Percentiles rank a stretch among this genome's conserved stretches.
phyloP scores from a whole-genome alignment of 2,329 filamentous ascomycete species.

The Colletotrichum higginsianum region DNA sequence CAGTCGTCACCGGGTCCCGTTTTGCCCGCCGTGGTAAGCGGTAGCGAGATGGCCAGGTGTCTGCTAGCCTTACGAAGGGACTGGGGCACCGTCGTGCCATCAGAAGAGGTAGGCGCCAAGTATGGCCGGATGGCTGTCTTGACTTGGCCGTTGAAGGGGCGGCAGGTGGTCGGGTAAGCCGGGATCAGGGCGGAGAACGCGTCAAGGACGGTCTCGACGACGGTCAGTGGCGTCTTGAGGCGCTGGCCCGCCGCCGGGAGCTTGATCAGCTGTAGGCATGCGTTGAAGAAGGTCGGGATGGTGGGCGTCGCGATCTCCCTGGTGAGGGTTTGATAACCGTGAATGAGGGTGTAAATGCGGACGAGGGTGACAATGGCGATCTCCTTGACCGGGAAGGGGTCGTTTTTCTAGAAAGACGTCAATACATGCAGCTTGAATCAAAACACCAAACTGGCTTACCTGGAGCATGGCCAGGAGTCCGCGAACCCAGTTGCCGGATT shows the following conservation, averaged over 20 bases:
- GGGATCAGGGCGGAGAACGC: slow-evolving; percentile 81
- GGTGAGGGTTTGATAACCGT: slow-evolving; percentile 85
- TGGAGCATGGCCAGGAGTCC: slow-evolving; percentile 82
- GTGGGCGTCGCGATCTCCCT: slow-evolving; percentile 91
- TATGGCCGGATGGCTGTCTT: slow-evolving; percentile 71
- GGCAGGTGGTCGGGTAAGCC: slow-evolving; percentile 87
- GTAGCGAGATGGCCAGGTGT: slow-evolving; percentile 78
- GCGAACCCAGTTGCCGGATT: slow-evolving; percentile 81
- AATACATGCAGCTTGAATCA: slow-evolving; percentile 41
- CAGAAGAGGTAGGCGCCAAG: slow-evolving; percentile 75
- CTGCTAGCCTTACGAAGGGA: slow-evolving; percentile 72
- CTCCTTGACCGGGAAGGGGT: slow-evolving; percentile 81
- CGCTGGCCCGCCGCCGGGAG: slow-evolving; percentile 56
- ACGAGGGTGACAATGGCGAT: slow-evolving; percentile 83
- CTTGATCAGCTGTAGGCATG: slow-evolving; percentile 78
- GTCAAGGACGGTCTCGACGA: slow-evolving; percentile 79
- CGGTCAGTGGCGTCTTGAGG: slow-evolving; percentile 58
- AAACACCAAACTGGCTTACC: slow-evolving; percentile 58
- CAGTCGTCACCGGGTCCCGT: slow-evolving; percentile 84
- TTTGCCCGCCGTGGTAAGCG: slow-evolving; percentile 87
- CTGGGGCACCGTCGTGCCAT: slow-evolving; percentile 62
- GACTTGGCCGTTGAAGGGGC: slow-evolving; percentile 81
- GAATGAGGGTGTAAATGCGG: slow-evolving; percentile 86
- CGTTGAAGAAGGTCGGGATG: slow-evolving; percentile 80
- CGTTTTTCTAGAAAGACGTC: slow-evolving; percentile 74